phyloP scores from a whole-genome alignment of 1,284 basidiomycete species.

The Wallemia mellicola region DNA sequence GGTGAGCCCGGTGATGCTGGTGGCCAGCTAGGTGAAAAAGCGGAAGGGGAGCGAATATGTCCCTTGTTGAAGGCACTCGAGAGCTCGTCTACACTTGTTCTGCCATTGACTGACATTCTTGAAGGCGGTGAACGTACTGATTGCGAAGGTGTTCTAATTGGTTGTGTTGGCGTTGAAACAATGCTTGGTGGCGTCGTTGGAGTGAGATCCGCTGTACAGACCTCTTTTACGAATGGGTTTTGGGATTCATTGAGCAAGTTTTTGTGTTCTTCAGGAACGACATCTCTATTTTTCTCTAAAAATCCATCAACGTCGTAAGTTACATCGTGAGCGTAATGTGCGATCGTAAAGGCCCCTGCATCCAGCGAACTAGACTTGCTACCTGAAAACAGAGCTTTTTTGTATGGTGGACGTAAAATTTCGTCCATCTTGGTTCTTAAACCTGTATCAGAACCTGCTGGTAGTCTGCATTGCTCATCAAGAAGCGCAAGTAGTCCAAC shows the following conservation, averaged over 20 bases:
- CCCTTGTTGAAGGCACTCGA: not conserved
- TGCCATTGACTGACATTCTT: not conserved
- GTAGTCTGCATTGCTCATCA: conserved; percentile 20
- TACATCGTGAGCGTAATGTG: conserved; percentile 20
- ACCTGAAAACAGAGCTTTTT: conserved; percentile 17
- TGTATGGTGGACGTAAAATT: conserved; percentile 15
- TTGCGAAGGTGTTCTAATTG: not conserved
- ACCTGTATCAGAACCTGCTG: conserved; percentile 18
- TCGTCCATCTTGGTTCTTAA: conserved; percentile 19
- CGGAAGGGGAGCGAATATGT: not conserved
- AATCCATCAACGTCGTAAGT: conserved; percentile 20
- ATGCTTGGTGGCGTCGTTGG: conserved; percentile 4
- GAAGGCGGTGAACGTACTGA: not conserved
- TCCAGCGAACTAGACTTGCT: conserved; percentile 16
- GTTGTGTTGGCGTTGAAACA: conserved; percentile 1
- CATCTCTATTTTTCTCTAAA: conserved; percentile 20
- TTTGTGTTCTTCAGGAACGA: conserved; percentile 19
- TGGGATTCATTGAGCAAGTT: conserved; percentile 15
- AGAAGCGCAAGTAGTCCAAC: conserved; percentile 79
- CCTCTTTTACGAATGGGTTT: conserved; percentile 18
- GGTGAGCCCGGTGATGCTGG: not conserved
- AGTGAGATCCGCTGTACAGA: conserved; percentile 11
- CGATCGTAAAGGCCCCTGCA: conserved; percentile 18
- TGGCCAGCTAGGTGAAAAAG: not conserved
- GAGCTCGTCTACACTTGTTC: not conserved